phyloP scores from a whole-genome alignment of 1,284 basidiomycete genomes.

The Ustilago curta region DNA sequence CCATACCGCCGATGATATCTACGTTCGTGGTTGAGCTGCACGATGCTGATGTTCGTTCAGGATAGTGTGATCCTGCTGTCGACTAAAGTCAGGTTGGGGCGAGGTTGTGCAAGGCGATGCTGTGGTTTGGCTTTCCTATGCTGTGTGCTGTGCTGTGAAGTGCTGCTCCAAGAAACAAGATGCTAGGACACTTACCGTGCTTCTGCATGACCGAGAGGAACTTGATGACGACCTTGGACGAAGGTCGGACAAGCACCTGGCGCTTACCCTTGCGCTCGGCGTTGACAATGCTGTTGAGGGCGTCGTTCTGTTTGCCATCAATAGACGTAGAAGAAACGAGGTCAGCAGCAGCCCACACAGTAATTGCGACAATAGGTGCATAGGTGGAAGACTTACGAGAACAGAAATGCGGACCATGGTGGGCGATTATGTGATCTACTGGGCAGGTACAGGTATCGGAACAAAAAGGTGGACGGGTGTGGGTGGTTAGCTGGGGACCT shows the following conservation, averaged over 20 bases:
- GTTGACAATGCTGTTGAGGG: slow-evolving; percentile 69
- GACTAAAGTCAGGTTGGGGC: too few species aligned
- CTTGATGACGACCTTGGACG: slow-evolving; percentile 69
- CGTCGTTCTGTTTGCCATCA: slow-evolving; percentile 61
- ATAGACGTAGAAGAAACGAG: neutral
- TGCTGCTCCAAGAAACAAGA: too few species aligned
- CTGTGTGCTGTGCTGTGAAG: slow-evolving; percentile 7
- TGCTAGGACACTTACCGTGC: slow-evolving; percentile 64
- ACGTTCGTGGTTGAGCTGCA: neutral
- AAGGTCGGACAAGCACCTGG: slow-evolving; percentile 68
- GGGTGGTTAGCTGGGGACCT: slow-evolving; percentile 47
- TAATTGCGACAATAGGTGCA: neutral
- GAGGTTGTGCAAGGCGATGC: neutral
- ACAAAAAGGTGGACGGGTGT: slow-evolving; percentile 2
- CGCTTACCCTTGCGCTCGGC: slow-evolving; percentile 69
- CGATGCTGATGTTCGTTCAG: neutral
- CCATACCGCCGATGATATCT: neutral
- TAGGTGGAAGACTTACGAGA: slow-evolving; percentile 56
- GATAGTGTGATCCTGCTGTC: neutral
- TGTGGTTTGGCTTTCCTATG: neutral
- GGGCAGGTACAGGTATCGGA: slow-evolving; percentile 52
- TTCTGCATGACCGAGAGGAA: slow-evolving; percentile 70
- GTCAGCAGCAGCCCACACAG: slow-evolving; percentile 5
- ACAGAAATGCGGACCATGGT: slow-evolving; percentile 69
- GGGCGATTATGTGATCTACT: slow-evolving; percentile 61